phyloP scores from a whole-genome alignment of 352 stramenopile species.

The Phytophthora ramorum region DNA sequence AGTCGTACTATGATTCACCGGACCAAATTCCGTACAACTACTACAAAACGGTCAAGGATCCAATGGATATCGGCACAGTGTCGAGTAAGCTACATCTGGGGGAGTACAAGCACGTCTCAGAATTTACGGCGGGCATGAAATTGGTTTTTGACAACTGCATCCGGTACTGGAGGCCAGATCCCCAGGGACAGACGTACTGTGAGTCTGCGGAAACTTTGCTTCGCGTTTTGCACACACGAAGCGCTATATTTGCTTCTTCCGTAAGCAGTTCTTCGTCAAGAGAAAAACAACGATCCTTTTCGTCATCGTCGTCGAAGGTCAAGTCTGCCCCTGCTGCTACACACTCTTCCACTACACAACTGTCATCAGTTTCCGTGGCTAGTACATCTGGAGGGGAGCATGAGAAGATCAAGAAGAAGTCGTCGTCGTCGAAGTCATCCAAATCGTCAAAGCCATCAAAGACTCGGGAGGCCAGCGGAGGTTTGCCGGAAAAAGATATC shows the following conservation, averaged over 20 bases:
- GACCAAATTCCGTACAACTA: conserved; percentile 88
- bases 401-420: conserved; percentile 45
- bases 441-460: conserved; percentile 43
- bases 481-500: conserved; percentile 68
- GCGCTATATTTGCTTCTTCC: conserved; percentile 44
- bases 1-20: conserved; percentile 85
- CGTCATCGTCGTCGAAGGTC: conserved; percentile 37
- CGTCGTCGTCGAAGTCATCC: conserved; percentile 39
- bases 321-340: conserved; percentile 24
- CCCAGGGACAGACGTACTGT: conserved; percentile 82
- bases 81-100: conserved; percentile 74
- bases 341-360: conserved; percentile 16
- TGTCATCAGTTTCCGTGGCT: conserved; percentile 1
- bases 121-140: conserved; percentile 71
- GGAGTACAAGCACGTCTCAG: conserved; percentile 60
- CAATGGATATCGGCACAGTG: conserved; percentile 87
- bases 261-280: conserved; percentile 33
- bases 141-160: conserved; percentile 91
- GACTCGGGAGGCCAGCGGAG: conserved; percentile 42
- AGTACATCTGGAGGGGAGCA: conserved; percentile 22
- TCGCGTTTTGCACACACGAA: conserved; percentile 57
- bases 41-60: conserved; percentile 77
- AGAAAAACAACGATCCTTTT: conserved; percentile 51
- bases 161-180: conserved; percentile 78
- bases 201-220: conserved; percentile 73